These are phyloP conservation scores for Lathyrus aphaca DNA, from an alignment of 306 rosid species.

Conservation along the genomic window DNA sequence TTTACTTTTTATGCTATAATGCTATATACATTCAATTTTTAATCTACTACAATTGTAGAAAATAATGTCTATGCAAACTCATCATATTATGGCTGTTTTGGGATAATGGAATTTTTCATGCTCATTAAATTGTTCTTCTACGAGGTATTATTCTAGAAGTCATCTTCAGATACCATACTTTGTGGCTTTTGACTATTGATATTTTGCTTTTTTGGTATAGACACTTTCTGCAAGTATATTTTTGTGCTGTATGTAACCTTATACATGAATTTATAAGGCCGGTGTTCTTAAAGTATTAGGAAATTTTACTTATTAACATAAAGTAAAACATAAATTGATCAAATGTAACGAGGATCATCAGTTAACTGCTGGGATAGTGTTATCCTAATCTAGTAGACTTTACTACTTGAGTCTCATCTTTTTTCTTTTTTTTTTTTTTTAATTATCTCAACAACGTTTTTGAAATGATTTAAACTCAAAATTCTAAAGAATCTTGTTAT, in stretches of 20 bases:
- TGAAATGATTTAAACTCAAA: conserved; percentile 30
- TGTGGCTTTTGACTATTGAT: conserved; percentile 10
- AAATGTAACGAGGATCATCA: conserved; percentile 7
- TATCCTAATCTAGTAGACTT: conserved; percentile 31
- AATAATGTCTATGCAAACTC: conserved; percentile 26
- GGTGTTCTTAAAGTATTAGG: conserved; percentile 5
- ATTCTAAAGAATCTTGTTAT: neutral
- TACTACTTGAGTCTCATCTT: conserved; percentile 32
- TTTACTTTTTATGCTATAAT: no score
- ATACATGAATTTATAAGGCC: conserved; percentile 1
- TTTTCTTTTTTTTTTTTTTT: conserved; percentile 24
- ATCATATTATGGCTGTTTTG: conserved; percentile 9
- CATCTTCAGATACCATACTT: conserved; percentile 18
- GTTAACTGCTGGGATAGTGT: conserved; percentile 25
- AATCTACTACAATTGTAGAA: conserved; percentile 12
- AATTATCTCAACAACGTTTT: conserved; percentile 24
- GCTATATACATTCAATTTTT: conserved; percentile 21
- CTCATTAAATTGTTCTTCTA: conserved; percentile 11
- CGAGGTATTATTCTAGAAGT: neutral
- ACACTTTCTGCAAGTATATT: conserved; percentile 14
- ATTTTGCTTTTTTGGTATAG: conserved; percentile 15
- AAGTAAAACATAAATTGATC: neutral
- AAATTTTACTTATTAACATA: conserved; percentile 17
- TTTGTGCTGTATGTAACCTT: conserved; percentile 13
- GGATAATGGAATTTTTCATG: conserved; percentile 15